phyloP scores from a whole-genome alignment of 805 yeast species.

The Ogataea corticis region DNA sequence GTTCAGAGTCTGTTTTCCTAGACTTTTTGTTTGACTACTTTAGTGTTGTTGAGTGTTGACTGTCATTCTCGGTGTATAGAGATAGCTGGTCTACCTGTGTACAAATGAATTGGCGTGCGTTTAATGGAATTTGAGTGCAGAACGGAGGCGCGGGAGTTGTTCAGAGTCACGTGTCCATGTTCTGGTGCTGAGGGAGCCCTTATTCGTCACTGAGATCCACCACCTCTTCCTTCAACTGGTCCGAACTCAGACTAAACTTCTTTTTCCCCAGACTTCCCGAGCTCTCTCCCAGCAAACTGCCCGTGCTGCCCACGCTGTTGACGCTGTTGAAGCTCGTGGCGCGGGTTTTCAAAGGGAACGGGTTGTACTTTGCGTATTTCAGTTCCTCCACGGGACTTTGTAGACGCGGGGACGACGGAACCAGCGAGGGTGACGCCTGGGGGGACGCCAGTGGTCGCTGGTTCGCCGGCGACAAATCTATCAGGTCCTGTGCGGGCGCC shows the following conservation, averaged over 20 bases:
- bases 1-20: background rate
- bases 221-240: conserved; percentile 25
- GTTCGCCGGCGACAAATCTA: conserved; percentile 15
- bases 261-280: conserved; percentile 7
- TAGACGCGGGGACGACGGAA: conserved; percentile 4
- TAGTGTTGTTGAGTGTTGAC: background rate
- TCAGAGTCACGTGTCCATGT: too few relatives aligned
- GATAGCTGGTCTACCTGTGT: conserved; percentile 6
- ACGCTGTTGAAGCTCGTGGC: conserved; percentile 13
- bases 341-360: conserved; percentile 18
- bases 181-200: too few relatives aligned
- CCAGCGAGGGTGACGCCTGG: conserved; percentile 8
- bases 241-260: conserved; percentile 20
- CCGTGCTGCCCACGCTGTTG: conserved; percentile 6
- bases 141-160: too few relatives aligned
- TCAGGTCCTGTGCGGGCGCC: conserved; percentile 12
- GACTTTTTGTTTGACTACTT: background rate
- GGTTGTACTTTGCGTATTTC: conserved; percentile 21
- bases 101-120: too few relatives aligned
- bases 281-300: background rate
- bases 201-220: conserved; percentile 26
- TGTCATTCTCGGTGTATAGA: conserved; percentile 1
- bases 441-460: background rate
- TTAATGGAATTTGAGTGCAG: too few relatives aligned
- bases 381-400: background rate